These are phyloP conservation scores for Xylariaceae sp. DNA, from an alignment of 2,329 filamentous ascomycete species.

Conservation along the genomic window DNA sequence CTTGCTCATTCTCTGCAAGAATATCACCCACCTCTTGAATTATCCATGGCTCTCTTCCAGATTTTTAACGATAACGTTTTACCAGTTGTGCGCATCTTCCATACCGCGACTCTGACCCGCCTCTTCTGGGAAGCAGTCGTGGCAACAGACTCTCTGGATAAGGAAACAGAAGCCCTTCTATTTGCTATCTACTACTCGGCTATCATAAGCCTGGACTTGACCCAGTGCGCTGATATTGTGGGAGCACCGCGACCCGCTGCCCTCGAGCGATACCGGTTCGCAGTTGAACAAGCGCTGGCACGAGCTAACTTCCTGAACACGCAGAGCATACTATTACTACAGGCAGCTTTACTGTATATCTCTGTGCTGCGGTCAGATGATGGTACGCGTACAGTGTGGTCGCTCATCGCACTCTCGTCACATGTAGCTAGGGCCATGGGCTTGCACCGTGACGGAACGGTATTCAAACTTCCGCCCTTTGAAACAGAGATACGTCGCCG, in stretches of 20 bases:
- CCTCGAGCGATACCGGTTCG: conserved; percentile 65
- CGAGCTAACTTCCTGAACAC: conserved; percentile 67
- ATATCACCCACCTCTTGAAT: conserved; percentile 33
- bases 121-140: conserved; percentile 37
- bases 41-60: conserved; percentile 32
- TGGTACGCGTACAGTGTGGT: conserved; percentile 46
- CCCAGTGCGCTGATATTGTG: conserved; percentile 54
- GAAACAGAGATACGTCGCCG: conserved; percentile 59
- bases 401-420: conserved; percentile 42
- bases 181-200: conserved; percentile 68
- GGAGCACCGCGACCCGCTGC: conserved; percentile 57
- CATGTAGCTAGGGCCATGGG: conserved; percentile 49
- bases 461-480: conserved; percentile 52
- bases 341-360: conserved; percentile 67
- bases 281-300: conserved; percentile 66
- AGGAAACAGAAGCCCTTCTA: conserved; percentile 62
- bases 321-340: conserved; percentile 65
- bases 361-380: conserved; percentile 55
- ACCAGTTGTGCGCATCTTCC: conserved; percentile 39
- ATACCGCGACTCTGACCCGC: conserved; percentile 36
- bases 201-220: conserved; percentile 55
- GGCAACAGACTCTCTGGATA: conserved; percentile 36
- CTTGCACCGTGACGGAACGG: conserved; percentile 56
- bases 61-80: conserved; percentile 37
- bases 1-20: conserved; percentile 33